Evolutionary conservation across 768 basidiomycete genomes (phyloP), one percentile per base, ranked within the genome.

Genomic region (Mycena haematopus): DNA sequence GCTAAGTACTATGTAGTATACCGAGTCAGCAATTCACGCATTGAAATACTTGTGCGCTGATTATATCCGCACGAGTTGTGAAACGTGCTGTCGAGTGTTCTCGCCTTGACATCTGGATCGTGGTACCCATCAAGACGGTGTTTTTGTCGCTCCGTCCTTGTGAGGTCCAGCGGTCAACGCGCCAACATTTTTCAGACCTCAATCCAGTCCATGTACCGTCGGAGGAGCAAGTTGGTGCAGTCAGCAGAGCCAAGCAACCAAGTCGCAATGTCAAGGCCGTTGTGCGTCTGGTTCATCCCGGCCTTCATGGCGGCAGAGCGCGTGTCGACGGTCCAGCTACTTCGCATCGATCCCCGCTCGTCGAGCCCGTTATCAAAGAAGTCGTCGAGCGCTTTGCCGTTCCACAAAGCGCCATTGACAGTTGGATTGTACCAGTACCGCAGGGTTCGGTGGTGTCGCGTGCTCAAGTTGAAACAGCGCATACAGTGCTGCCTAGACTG

Each of bases 81-180:
- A 89, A 95, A 77, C 80, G 96, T 21, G 91, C 94, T 5, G 89
- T 91, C 21, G 94, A 95, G 63, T 80, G 80, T 27, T 73, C 77
- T 79, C 22, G 84, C 85, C 21, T 77, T 72, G 49, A 97, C 92
- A 62, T 88, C 77, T 99, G 97, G 78, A 99, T 98, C 29, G 76
- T 71, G 62, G 79, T 76, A 69, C 83, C 83, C 67, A 97, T 82
- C 58, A 96, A 70, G 64, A 99, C 81, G 7, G 95, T 95, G 80
- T n/a, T 99, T 99, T 80, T 99, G 96, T 4, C 97, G 97, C 76
- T 96, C 93, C 6, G 96, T 97, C 78, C 82, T 96, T 99, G 73
- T 95, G 86, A 99, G 61, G 84, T 70, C 96, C 96, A 99, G 56
- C 96, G 84, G 29, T 78, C 73, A 49, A 87, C 82, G 61, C n/a